Base-by-base conservation (phyloP, 2,329 filamentous ascomycete species). In the Nemania diffusa region DNA sequence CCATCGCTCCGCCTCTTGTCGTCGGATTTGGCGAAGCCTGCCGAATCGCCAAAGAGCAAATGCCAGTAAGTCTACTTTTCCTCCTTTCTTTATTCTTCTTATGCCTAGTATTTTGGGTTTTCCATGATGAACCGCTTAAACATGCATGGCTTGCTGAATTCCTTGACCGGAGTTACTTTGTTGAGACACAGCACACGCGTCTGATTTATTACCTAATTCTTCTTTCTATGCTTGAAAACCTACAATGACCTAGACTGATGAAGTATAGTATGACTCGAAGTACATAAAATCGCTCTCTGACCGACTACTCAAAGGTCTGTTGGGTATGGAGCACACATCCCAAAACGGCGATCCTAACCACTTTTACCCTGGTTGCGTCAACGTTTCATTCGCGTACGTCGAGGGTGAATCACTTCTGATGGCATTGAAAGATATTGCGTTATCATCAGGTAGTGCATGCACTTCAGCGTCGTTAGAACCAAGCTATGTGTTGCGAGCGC, bases 331-430 rank as follows among this genome's bases (percentile, higher is more conserved):
- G 79, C 96, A 99, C 81, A 97, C 96, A 1, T 88, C 87, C 8
- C 90, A 97, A 74, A 99, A 99, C 76, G 96, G 96, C 57, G 93
- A 96, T 73, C 86, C 90, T 1, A 81, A 91, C 4, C 86, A 88
- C 59, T 97, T 97, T 80, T 99, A 99, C 79, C 94, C 96, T 1
- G 96, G 96, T 70, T 99, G 96, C 75, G 95, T 99, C 69, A 99
- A 99, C 79, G 92, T 99, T 11, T 99, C 96, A 0, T 99, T 99
- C 77, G 95, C 96, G 37, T 99, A 99, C 76, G 94, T 99, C 4
- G 96, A 99, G 81, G 96, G 96, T 73, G 96, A 99, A 81, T 98
- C 96, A 2, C 90, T 99, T 1, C 87, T 99, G 70, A 99, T 99
- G 96, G 96, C 96, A 0, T 84, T 99, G 52, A 99, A 99, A 82